Base-by-base conservation (phyloP, 208 protist genomes). In the Trypanosoma cruzi region DNA sequence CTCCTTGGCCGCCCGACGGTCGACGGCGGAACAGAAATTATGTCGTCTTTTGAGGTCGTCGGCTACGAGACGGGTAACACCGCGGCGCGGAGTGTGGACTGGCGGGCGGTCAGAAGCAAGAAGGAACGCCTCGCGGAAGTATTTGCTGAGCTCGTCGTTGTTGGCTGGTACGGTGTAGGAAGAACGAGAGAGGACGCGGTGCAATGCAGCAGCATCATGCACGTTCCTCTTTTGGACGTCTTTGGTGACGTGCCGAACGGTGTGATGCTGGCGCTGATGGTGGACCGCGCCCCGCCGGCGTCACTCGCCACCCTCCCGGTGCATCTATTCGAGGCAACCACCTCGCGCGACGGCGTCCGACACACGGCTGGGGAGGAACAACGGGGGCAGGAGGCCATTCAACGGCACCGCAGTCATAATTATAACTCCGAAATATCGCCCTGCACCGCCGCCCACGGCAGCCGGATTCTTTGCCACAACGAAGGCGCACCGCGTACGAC, bases 151-250 rank as follows among this genome's bases (percentile, higher is more conserved):
- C 68, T 79, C 28, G 32, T 50, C 6, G 72, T 92, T 13, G 78
- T 93, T 1, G 89, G 89, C 20, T 93, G 85, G 81, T 95, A 95
- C 69, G 62, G 80, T 1, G 76, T 84, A 13, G 81, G 85, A 20
- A 56, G 42, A 7, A 60, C 48, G 20, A 26, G 72, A 6, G 64
- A 52, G 26, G 67, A 59, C 7, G 8, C 59, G 22, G 59, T 65
- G 34, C 53, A 65, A 16, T 65, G 75, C 60, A 37, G 49, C 22
- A 22, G 55, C 18, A 32, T 85, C 53, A 55, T 50, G 42, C 71
- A 74, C 56, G 49, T n/a, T 4, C 20, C 49, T 22, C 44, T 79
- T 10, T 68, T 16, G 5, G 61, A 61, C 2, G 53, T 68, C 14
- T 76, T 80, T 24, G 48, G 66, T 20, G 64, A 70, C 18, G 56